phyloP scores from a whole-genome alignment of 306 rosid genomes.

The Bauhinia variegata region DNA sequence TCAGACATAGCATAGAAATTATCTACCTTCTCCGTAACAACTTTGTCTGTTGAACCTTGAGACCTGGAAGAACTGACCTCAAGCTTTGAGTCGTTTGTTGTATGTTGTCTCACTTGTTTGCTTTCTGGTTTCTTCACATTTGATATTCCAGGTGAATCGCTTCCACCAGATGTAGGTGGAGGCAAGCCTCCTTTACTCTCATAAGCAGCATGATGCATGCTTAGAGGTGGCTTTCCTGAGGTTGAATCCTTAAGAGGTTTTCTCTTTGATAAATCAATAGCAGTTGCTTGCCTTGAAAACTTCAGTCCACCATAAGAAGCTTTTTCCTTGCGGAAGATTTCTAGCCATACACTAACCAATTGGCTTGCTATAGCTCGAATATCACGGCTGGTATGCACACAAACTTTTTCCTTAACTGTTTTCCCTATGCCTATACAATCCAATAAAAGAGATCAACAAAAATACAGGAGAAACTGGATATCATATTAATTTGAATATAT shows the following conservation, averaged over 20 bases:
- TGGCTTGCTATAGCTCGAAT: slow-evolving; percentile 98
- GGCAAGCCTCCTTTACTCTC: slow-evolving; percentile 64
- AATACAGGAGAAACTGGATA: slow-evolving; percentile 27
- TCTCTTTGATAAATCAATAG: slow-evolving; percentile 69
- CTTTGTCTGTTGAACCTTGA: slow-evolving; percentile 58
- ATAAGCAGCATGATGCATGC: slow-evolving; percentile 54
- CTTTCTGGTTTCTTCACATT: slow-evolving; percentile 56
- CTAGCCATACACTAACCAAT: slow-evolving; percentile 97
- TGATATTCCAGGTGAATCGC: slow-evolving; percentile 52
- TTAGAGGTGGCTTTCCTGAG: slow-evolving; percentile 84
- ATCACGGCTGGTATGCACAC: slow-evolving; percentile 99
- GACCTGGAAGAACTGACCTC: slow-evolving; percentile 70
- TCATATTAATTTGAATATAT: slow-evolving; percentile 8
- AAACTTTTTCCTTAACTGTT: slow-evolving; percentile 97
- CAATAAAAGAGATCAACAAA: slow-evolving; percentile 38
- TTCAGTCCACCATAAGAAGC: slow-evolving; percentile 81
- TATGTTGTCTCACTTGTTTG: slow-evolving; percentile 58
- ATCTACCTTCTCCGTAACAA: slow-evolving; percentile 46
- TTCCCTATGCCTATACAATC: slow-evolving; percentile 85
- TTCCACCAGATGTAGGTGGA: slow-evolving; percentile 58
- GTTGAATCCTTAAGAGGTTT: slow-evolving; percentile 66
- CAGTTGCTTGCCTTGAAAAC: slow-evolving; percentile 64
- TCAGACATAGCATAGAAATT: slow-evolving; percentile 57
- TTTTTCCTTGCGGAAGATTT: slow-evolving; percentile 93
- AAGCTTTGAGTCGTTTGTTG: slow-evolving; percentile 54